A percentile compares a stretch with the other conserved stretches of the same genome.
These are phyloP conservation scores for Elsinoe perseae DNA, from an alignment of 2,329 filamentous ascomycete genomes.

Conservation along the genomic window DNA sequence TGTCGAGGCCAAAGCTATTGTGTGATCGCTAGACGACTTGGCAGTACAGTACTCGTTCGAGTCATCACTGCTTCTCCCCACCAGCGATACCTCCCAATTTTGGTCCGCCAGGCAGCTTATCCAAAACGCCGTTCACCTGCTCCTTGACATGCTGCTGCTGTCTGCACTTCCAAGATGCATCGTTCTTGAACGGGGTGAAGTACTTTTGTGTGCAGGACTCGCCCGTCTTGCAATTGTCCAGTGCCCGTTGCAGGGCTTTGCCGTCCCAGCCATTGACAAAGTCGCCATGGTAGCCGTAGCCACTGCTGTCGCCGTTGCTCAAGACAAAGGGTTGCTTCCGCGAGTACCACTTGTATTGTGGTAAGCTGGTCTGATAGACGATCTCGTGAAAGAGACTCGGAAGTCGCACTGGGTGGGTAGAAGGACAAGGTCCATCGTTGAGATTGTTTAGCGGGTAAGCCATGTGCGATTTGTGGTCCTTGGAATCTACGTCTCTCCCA, in stretches of 20 bases:
- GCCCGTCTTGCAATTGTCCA: conserved; percentile 57
- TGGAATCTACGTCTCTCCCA: conserved; percentile 49
- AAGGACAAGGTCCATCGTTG: conserved; percentile 47
- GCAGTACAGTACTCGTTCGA: no score
- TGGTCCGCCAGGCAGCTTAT: conserved; percentile 43
- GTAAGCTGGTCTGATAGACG: conserved; percentile 47
- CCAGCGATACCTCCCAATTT: neutral
- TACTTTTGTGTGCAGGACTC: conserved; percentile 24
- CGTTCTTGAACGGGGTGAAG: conserved; percentile 43
- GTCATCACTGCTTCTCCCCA: no score
- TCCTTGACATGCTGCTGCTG: conserved; percentile 35
- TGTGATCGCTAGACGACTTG: no score
- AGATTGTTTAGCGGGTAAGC: conserved; percentile 46
- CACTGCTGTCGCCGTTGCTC: conserved; percentile 61
- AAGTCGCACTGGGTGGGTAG: conserved; percentile 46
- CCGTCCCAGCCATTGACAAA: conserved; percentile 66
- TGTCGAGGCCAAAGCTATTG: no score
- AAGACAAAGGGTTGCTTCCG: conserved; percentile 57
- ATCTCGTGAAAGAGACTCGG: conserved; percentile 55
- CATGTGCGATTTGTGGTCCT: conserved; percentile 58
- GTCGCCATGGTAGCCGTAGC: conserved; percentile 62
- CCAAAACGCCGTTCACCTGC: conserved; percentile 36
- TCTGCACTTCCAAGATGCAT: conserved; percentile 26
- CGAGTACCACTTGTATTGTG: conserved; percentile 44
- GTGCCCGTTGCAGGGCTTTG: conserved; percentile 55